Conservation (phyloP, 1,284 basidiomycete genomes). For the Mycosarcoma maydis region DNA sequence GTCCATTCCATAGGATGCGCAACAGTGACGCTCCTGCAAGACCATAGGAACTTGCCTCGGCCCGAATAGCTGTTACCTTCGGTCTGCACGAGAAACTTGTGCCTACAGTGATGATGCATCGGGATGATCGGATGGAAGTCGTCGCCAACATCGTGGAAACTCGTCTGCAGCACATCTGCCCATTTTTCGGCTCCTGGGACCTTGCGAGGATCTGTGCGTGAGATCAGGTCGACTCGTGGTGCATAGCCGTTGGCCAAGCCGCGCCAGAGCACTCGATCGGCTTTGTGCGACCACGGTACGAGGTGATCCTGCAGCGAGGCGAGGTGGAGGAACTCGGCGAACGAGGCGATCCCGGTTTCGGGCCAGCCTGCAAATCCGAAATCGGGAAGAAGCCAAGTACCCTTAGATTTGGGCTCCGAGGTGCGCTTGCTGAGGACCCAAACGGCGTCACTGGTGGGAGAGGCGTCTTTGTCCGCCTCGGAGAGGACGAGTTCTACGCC, state of each 20-base stretch:
- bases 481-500: conserved; percentile 42
- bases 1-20: conserved; percentile 56
- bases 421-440: conserved; percentile 44
- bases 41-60: conserved; percentile 46
- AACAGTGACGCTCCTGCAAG: conserved; percentile 42
- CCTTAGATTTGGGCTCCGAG: conserved; percentile 15
- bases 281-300: conserved; percentile 39
- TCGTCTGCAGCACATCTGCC: conserved; percentile 52
- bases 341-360: conserved; percentile 47
- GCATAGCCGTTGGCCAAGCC: conserved; percentile 48
- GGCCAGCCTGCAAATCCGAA: conserved; percentile 59
- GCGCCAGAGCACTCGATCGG: conserved; percentile 37
- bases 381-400: conserved; percentile 48
- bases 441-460: conserved; percentile 15
- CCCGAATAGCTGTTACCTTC: conserved; percentile 59
- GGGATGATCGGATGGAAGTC: conserved; percentile 40
- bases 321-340: conserved; percentile 42
- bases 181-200: conserved; percentile 19
- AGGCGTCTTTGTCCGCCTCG: conserved; percentile 49
- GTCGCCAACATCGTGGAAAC: conserved; percentile 42
- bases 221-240: conserved; percentile 35
- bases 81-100: conserved; percentile 53
- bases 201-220: conserved; percentile 19
- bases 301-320: conserved; percentile 28
- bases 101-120: conserved; percentile 47